Evolutionary conservation across 1,284 basidiomycete species (phyloP), one percentile per base, ranked within the genome.

Genomic region (Heterobasidion annosum): DNA sequence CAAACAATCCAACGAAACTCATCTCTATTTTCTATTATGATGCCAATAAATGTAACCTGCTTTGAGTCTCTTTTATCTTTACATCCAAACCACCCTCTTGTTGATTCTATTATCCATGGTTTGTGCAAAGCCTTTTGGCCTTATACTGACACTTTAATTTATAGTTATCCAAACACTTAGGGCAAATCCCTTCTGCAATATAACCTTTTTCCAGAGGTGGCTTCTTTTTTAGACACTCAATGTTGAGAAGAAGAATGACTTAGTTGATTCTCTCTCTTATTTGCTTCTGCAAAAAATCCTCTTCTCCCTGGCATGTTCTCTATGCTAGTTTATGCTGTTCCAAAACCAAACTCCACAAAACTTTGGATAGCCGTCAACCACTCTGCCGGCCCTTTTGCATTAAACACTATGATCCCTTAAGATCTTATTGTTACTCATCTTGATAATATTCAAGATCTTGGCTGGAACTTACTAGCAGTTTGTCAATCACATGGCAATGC

Each of bases 271-370:
- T 54, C 48, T 0, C 10, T 43, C 13, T 3, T 50, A 2, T 62
- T 62, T 32, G 52, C 52, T 8, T 9, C 51, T 13, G n/a, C 45
- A 46, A 6, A 46, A 10, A 18, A 57, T 13, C 56, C 59, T 7
- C 53, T 62, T 1, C 56, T n/a, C 6, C 48, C 48, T 1, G 48
- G 48, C 8, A 50, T 50, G 48, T 50, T n/a, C 32, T n/a, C 15
- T 58, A 52, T 40, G 37, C 37, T 3, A 10, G 15, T 40, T 40
- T 3, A 40, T 3, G 37, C 37, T 40, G 37, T 40, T 2, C 37
- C 37, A 9, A 40, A 40, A 15, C 37, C 37, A 3, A 9, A 40
- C 3, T 10, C 37, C 9, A 15, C 9, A 9, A 40, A 40, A 15
- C 3, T 40, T 2, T 3, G 37, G 2, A 40, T 40, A 3, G 37